Percentiles rank a stretch among this genome's conserved stretches.
Evolutionary conservation across 2,329 filamentous ascomycete species (phyloP).

Genomic region (Ophiostoma piceae): DNA sequence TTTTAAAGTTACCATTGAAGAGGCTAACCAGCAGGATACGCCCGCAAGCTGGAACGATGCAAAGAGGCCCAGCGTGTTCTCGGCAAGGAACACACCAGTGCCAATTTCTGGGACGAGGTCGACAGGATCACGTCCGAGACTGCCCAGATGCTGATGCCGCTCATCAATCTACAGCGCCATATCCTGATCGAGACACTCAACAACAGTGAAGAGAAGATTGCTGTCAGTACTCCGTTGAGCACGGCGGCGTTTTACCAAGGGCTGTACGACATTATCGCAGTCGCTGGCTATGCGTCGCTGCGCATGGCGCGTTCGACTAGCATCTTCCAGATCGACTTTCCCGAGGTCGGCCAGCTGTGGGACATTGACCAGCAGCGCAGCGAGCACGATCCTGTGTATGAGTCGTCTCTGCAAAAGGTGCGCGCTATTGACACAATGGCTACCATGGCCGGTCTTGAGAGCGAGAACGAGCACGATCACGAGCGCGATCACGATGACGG

Average conservation of each 20-base stretch:
- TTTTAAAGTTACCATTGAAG: no score
- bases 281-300: constrained; percentile 34
- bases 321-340: constrained; percentile 33
- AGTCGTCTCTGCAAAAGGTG: constrained; percentile 14
- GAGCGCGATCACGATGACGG: neutral
- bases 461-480: neutral
- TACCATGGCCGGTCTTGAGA: neutral
- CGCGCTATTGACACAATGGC: neutral
- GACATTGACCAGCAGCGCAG: neutral
- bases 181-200: neutral
- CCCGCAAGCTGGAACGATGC: constrained; percentile 35
- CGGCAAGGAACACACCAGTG: constrained; percentile 29
- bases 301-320: constrained; percentile 32
- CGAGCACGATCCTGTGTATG: constrained; percentile 19
- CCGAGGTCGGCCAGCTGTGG: constrained; percentile 28
- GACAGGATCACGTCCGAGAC: constrained; percentile 35
- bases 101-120: constrained; percentile 37
- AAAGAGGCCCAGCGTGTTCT: constrained; percentile 32
- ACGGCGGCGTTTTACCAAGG: constrained; percentile 32
- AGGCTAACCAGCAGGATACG: constrained; percentile 33
- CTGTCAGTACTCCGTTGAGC: neutral
- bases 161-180: constrained; percentile 33
- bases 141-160: constrained; percentile 36
- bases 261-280: constrained; percentile 33
- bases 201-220: neutral